Evolutionary conservation across 2,329 filamentous ascomycete genomes (phyloP).

Genomic region (Microdochium paspali): DNA sequence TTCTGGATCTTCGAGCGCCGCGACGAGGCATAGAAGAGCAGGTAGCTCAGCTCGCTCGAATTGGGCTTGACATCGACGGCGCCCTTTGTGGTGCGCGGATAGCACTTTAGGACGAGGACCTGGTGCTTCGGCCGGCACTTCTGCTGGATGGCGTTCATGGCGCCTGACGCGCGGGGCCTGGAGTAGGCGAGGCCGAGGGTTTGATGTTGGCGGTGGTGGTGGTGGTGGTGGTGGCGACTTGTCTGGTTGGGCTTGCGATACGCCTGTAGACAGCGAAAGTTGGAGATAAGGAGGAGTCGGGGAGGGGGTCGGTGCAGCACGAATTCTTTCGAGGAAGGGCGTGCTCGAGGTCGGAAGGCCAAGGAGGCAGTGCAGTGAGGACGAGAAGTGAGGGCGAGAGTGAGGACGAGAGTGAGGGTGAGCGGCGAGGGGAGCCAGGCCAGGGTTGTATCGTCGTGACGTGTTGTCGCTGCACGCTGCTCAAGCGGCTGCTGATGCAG

Average conservation of each 20-base stretch:
- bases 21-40: slow-evolving; percentile 93
- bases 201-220: too few relatives aligned
- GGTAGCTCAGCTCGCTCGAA: slow-evolving; percentile 90
- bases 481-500: background rate
- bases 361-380: too few relatives aligned
- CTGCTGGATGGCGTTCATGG: slow-evolving; percentile 57
- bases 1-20: slow-evolving; percentile 93
- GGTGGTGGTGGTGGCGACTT: too few relatives aligned
- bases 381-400: too few relatives aligned
- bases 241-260: too few relatives aligned
- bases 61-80: slow-evolving; percentile 91
- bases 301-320: too few relatives aligned
- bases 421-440: background rate
- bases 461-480: background rate
- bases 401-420: background rate
- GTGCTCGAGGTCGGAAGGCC: too few relatives aligned
- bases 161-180: slow-evolving; percentile 11
- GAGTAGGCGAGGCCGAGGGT: too few relatives aligned
- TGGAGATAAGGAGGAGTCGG: too few relatives aligned
- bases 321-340: too few relatives aligned
- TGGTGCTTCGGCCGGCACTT: slow-evolving; percentile 89
- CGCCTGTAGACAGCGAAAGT: too few relatives aligned
- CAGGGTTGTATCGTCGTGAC: background rate
- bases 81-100: slow-evolving; percentile 84
- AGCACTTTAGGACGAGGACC: slow-evolving; percentile 92